phyloP scores from a whole-genome alignment of 2,329 filamentous ascomycete species.

The Amesomyces nigricolor region DNA sequence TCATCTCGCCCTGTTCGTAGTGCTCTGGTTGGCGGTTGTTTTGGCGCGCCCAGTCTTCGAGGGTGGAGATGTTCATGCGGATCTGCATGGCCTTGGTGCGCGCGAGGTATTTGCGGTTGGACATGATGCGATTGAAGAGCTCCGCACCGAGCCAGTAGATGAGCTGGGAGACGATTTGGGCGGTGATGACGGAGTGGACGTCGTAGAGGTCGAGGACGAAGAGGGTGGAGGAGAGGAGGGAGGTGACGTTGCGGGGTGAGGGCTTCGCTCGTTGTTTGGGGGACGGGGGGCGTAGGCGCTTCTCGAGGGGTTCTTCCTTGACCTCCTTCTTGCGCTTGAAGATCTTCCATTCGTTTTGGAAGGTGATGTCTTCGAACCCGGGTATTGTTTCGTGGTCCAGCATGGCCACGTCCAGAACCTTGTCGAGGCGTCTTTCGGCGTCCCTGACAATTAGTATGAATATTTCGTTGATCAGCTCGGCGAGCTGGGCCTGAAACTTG shows the following conservation, averaged over 20 bases:
- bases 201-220: constrained; percentile 99
- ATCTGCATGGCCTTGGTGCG: constrained; percentile 99
- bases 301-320: constrained; percentile 85
- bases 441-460: constrained; percentile 97
- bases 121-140: constrained; percentile 97
- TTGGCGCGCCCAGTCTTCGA: constrained; percentile 91
- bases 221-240: constrained; percentile 86
- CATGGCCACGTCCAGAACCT: constrained; percentile 88
- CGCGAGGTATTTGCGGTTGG: constrained; percentile 87
- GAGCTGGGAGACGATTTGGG: constrained; percentile 86
- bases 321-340: constrained; percentile 88
- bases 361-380: constrained; percentile 91
- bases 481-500: constrained; percentile 87
- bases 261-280: constrained; percentile 89
- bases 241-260: constrained; percentile 91
- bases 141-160: constrained; percentile 96
- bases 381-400: constrained; percentile 97
- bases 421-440: constrained; percentile 91
- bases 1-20: constrained; percentile 87
- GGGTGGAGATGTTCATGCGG: constrained; percentile 91
- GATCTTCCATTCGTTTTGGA: constrained; percentile 97
- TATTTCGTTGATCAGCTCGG: constrained; percentile 94
- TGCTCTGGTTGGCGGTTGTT: constrained; percentile 96
- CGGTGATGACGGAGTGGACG: constrained; percentile 91
- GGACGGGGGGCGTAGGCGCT: constrained; percentile 84